These are phyloP conservation scores for Cutaneotrichosporon sp. DNA, from an alignment of 1,284 basidiomycete species.

Conservation along the genomic window DNA sequence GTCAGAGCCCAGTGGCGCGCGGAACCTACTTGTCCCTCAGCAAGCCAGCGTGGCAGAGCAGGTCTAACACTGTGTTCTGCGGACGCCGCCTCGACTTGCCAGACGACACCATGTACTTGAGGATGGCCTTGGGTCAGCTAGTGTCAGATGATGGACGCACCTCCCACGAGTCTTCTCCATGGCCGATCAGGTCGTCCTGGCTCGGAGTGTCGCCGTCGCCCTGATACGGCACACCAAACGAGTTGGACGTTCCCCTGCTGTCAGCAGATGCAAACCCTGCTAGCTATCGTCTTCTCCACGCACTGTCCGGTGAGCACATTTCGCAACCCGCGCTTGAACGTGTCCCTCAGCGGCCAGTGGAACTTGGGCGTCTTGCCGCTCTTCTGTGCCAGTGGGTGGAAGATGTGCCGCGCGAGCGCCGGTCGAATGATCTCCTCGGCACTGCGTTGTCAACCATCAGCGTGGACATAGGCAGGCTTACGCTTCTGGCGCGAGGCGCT, in stretches of 20 bases:
- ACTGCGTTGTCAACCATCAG: slow-evolving; percentile 57
- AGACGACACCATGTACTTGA: slow-evolving; percentile 98
- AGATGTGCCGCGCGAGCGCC: slow-evolving; percentile 71
- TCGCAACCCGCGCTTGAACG: slow-evolving; percentile 76
- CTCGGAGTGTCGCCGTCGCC: slow-evolving; percentile 52
- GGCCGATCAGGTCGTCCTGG: slow-evolving; percentile 72
- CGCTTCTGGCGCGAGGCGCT: slow-evolving; percentile 28
- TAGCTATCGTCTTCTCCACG: slow-evolving; percentile 34
- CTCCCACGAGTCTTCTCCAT: slow-evolving; percentile 94
- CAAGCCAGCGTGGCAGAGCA: slow-evolving; percentile 81
- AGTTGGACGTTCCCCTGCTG: slow-evolving; percentile 77
- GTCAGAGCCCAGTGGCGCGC: slow-evolving; percentile 39
- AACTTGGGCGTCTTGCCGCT: slow-evolving; percentile 55
- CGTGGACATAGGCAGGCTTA: slow-evolving; percentile 17
- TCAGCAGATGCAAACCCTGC: slow-evolving; percentile 21
- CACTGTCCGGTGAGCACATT: slow-evolving; percentile 92
- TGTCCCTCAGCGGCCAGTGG: slow-evolving; percentile 64
- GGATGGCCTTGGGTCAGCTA: slow-evolving; percentile 69
- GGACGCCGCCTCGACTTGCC: slow-evolving; percentile 62
- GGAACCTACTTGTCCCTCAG: slow-evolving; percentile 62
- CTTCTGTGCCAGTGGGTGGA: slow-evolving; percentile 55
- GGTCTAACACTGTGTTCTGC: slow-evolving; percentile 71
- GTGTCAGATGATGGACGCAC: slow-evolving; percentile 55
- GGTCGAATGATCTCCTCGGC: slow-evolving; percentile 67
- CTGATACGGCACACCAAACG: slow-evolving; percentile 84